Evolutionary conservation across 2,329 filamentous ascomycete genomes (phyloP), one percentile per base, ranked within the genome.

Genomic region (Botrytis paeoniae): DNA sequence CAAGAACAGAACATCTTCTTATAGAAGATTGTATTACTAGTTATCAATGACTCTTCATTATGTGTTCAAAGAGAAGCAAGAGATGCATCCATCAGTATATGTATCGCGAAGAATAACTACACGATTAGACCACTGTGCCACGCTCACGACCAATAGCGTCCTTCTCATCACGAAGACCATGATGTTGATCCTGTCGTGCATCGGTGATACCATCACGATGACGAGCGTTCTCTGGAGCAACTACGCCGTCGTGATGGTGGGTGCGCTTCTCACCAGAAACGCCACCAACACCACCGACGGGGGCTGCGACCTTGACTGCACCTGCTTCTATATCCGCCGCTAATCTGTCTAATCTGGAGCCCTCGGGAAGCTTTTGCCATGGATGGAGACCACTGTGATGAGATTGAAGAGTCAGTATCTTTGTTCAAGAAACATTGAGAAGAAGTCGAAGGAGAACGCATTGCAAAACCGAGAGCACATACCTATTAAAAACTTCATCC

Each of bases 401-500:
- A 9, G n/a, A 57, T 29, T 8, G n/a, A 57, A 29, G 51, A 4
- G 51, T 57, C 14, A 57, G 51, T 57, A 29, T 29, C 3, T 29
- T 14, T 54, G n/a, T 54, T 18, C n/a, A 57, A 29, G n/a, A 29
- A 57, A 9, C 3, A 9, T 57, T 57, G 51, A 32, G 8, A 32
- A 57, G 7, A 9, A 57, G 3, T 29, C 14, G 1, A 57, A 57
- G 18, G 20, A 32, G 10, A 57, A 3, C 6, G 51, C n/a, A 32
- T 57, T 29, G n/a, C 6, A 29, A 18, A 29, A 57, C 7, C 29
- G n/a, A 29, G n/a, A 18, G n/a, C 8, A 57, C 51, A 57, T 57
- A 57, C 51, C 51, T 85, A 76, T 88, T 85, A 80, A 95, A 95
- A 75, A 94, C 90, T 22, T 88, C 88, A 76, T 93, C 91, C 81